These are phyloP conservation scores for Elaeis oleifera DNA, from an alignment of 202 grass and related monocot species.

Conservation along the genomic window DNA sequence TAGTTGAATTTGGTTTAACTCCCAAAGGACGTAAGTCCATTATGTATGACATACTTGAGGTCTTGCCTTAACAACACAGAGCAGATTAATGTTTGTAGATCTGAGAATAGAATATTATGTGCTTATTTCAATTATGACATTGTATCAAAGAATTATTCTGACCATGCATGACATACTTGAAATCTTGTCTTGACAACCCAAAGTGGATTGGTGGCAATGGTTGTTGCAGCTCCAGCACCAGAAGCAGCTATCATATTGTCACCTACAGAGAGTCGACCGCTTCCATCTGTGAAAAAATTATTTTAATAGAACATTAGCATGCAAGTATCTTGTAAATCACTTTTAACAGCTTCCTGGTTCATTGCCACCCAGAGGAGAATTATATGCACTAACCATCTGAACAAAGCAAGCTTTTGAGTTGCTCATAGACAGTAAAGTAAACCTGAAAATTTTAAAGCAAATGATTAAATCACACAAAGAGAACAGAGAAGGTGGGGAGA, in stretches of 20 bases:
- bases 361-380: not conserved
- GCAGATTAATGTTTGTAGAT: too few species aligned
- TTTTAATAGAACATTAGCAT: not conserved
- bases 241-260: conserved; percentile 88
- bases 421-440: conserved; percentile 95
- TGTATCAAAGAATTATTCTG: too few species aligned
- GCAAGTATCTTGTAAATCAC: too few species aligned
- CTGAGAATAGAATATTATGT: too few species aligned
- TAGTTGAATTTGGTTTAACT: too few species aligned
- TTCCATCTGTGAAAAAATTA: conserved; percentile 49
- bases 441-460: conserved; percentile 35
- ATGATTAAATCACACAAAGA: conserved; percentile 4
- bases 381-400: conserved; percentile 54
- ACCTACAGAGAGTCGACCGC: conserved; percentile 61
- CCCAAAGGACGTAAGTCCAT: too few species aligned
- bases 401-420: conserved; percentile 73
- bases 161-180: conserved; percentile 45
- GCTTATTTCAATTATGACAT: too few species aligned
- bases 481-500: not conserved
- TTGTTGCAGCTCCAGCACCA: conserved; percentile 93
- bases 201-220: conserved; percentile 83
- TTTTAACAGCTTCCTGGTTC: too few species aligned
- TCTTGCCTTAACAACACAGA: too few species aligned
- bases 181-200: conserved; percentile 99
- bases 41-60: too few species aligned